Conservation (phyloP, 208 protist species). For the Phytomonas sp. region DNA sequence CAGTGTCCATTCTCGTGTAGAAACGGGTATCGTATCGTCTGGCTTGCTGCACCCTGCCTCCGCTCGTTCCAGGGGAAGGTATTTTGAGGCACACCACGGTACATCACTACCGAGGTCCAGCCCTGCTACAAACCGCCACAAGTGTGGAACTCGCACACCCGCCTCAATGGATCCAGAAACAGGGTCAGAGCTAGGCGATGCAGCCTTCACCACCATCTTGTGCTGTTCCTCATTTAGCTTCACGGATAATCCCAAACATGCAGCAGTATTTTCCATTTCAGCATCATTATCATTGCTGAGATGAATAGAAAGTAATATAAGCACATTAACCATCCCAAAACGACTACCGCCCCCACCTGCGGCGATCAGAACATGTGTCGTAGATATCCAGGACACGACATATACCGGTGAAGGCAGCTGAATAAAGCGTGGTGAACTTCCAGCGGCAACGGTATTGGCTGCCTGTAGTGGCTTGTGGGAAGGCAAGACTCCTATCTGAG, state of each 20-base stretch:
- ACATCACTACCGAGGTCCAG: slow-evolving; percentile 64
- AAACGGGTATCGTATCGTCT: not conserved
- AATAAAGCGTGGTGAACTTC: slow-evolving; percentile 26
- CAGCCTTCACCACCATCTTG: not conserved
- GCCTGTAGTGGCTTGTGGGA: slow-evolving; percentile 7
- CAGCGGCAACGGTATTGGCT: slow-evolving; percentile 41
- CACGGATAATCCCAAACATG: not conserved
- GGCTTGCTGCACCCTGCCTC: not conserved
- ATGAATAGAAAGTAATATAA: slow-evolving; percentile 31
- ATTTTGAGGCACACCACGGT: slow-evolving; percentile 70
- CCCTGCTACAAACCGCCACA: slow-evolving; percentile 33
- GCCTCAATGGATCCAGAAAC: not conserved
- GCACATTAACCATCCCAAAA: slow-evolving; percentile 82
- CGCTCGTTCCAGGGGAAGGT: slow-evolving; percentile 28
- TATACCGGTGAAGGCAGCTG: slow-evolving; percentile 79
- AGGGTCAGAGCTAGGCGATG: not conserved
- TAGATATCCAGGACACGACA: slow-evolving; percentile 50
- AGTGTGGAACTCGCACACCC: not conserved
- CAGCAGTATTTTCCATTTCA: not conserved
- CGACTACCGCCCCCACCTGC: slow-evolving; percentile 68
- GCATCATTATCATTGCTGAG: not conserved
- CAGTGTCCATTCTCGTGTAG: not conserved
- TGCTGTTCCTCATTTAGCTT: not conserved
- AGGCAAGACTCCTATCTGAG: not conserved
- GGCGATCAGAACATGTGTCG: slow-evolving; percentile 56